Percentiles rank a stretch among this genome's conserved stretches.
Evolutionary conservation across 2,329 filamentous ascomycete species (phyloP).

Genomic region (Aureobasidium sp.): DNA sequence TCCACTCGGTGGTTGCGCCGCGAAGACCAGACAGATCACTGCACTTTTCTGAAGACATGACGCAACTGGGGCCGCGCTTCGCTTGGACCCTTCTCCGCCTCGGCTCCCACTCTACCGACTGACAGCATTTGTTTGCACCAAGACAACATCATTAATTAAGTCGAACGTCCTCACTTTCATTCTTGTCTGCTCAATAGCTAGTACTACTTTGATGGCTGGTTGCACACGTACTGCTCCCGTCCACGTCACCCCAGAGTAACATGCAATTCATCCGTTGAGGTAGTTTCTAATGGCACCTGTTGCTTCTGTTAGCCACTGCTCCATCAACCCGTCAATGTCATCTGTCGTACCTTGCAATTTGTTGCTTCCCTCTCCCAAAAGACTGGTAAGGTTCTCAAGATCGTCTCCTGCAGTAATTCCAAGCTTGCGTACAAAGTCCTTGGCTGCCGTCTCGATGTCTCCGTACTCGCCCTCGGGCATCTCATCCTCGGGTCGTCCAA

Average conservation of each 20-base stretch:
- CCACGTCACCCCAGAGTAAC: not conserved
- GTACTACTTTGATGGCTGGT: not conserved
- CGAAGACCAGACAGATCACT: not conserved
- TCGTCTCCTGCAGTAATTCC: constrained; percentile 95
- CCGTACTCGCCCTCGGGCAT: constrained; percentile 67
- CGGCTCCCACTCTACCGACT: not conserved
- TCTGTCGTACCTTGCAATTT: constrained; percentile 61
- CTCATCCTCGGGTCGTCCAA: constrained; percentile 72
- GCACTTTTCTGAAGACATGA: not conserved
- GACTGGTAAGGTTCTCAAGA: constrained; percentile 77
- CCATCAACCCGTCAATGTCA: no score
- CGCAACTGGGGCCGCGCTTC: not conserved
- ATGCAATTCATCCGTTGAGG: constrained; percentile 24
- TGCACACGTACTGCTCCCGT: not conserved
- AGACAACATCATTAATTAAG: not conserved
- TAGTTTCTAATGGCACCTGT: constrained; percentile 29
- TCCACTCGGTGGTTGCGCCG: not conserved
- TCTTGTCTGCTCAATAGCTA: not conserved
- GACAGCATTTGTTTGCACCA: not conserved
- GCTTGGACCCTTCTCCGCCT: constrained; percentile 1
- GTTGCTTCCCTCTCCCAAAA: constrained; percentile 77
- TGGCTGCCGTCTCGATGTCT: constrained; percentile 85
- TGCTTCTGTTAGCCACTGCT: not conserved
- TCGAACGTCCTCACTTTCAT: not conserved
- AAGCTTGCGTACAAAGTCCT: constrained; percentile 92